phyloP scores from a whole-genome alignment of 495 filamentous ascomycete species.

The Podospora australis region DNA sequence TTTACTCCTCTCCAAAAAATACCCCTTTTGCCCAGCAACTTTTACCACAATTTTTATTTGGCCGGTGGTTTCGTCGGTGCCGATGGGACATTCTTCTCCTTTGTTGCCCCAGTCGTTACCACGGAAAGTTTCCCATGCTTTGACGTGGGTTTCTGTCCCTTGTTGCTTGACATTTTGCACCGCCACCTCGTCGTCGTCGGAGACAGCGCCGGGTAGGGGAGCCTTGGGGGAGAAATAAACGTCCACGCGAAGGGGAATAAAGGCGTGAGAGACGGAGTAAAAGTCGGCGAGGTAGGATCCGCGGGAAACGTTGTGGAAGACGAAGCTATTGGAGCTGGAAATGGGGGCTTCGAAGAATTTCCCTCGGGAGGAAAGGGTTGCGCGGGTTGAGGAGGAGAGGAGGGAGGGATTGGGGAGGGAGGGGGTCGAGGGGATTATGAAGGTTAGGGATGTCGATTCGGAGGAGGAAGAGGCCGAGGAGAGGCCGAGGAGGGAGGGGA shows the following conservation, averaged over 20 bases:
- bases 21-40: slow-evolving; percentile 57
- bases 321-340: slow-evolving; percentile 58
- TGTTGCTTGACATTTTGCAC: slow-evolving; percentile 27
- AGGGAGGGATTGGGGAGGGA: slow-evolving; percentile 48
- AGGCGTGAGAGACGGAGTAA: slow-evolving; percentile 63
- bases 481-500: slow-evolving; percentile 14
- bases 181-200: too few species aligned
- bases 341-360: slow-evolving; percentile 50
- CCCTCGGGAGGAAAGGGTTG: slow-evolving; percentile 56
- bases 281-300: slow-evolving; percentile 78
- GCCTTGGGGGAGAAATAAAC: slow-evolving; percentile 29
- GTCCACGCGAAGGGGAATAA: slow-evolving; percentile 71
- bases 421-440: slow-evolving; percentile 40
- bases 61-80: slow-evolving; percentile 12
- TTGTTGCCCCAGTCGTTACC: slow-evolving; percentile 83
- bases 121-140: slow-evolving; percentile 80
- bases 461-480: slow-evolving; percentile 1
- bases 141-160: slow-evolving; percentile 39
- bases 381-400: slow-evolving; percentile 65
- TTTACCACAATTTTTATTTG: slow-evolving; percentile 50
- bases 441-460: slow-evolving; percentile 21
- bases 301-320: slow-evolving; percentile 58
- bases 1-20: slow-evolving; percentile 62
- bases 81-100: slow-evolving; percentile 50
- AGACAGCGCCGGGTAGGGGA: not conserved